Evolutionary conservation across 345 rosid species (phyloP).

Genomic region (Hibiscus trionum): DNA sequence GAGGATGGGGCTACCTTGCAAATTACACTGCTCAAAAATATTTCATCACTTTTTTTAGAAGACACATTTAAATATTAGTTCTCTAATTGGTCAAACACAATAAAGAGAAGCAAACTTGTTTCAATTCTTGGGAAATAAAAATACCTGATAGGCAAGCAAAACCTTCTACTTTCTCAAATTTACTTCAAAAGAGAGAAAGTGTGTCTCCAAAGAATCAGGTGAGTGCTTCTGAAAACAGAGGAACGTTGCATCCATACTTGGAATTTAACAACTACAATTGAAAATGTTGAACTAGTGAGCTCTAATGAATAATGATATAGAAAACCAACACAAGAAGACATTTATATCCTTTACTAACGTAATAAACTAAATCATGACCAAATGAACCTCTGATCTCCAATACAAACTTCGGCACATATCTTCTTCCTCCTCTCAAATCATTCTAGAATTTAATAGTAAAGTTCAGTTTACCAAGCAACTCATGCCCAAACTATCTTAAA

Average conservation of each 20-base stretch:
- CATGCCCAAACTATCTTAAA: conserved; percentile 3
- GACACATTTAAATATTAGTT: no score
- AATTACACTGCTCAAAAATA: no score
- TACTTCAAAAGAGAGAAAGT: conserved; percentile 91
- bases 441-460: background rate
- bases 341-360: background rate
- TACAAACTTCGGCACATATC: background rate
- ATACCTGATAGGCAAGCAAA: conserved; percentile 90
- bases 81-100: no score
- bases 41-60: no score
- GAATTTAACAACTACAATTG: no score
- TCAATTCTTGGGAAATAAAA: background rate
- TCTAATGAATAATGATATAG: no score
- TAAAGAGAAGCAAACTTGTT: no score
- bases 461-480: background rate
- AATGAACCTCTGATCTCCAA: background rate
- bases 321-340: background rate
- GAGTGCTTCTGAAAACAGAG: conserved; percentile 57
- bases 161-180: conserved; percentile 85
- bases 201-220: conserved; percentile 74
- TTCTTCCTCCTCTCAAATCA: background rate
- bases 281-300: no score
- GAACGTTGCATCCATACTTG: no score
- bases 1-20: no score
- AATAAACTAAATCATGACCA: background rate